These are phyloP conservation scores for Botryosphaeria dothidea DNA, from an alignment of 2,329 filamentous ascomycete genomes.

Conservation along the genomic window DNA sequence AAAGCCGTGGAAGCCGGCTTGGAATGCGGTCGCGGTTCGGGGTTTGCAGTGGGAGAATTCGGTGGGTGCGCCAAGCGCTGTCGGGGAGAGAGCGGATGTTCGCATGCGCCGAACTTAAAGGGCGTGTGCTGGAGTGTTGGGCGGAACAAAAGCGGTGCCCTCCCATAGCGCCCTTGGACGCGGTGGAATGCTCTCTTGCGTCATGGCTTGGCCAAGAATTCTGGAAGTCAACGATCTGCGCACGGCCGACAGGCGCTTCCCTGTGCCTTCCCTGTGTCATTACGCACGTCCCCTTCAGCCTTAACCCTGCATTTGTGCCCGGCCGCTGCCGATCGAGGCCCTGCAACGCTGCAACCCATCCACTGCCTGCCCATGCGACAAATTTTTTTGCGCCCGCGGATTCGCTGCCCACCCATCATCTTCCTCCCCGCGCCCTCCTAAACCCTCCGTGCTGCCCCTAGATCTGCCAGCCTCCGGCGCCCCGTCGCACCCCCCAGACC, in stretches of 20 bases:
- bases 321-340: slow-evolving; percentile 17
- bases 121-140: slow-evolving; percentile 1
- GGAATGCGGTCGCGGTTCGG: not conserved
- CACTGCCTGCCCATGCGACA: not conserved
- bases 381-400: slow-evolving; percentile 7
- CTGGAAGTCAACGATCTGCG: slow-evolving; percentile 19
- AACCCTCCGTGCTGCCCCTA: slow-evolving; percentile 51
- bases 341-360: slow-evolving; percentile 5
- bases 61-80: slow-evolving; percentile 5
- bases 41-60: not conserved
- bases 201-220: slow-evolving; percentile 18
- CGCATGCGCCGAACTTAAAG: slow-evolving; percentile 16
- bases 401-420: slow-evolving; percentile 4
- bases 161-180: not conserved
- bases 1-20: slow-evolving; percentile 14
- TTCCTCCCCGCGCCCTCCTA: not conserved
- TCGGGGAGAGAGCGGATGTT: not conserved
- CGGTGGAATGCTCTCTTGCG: slow-evolving; percentile 16
- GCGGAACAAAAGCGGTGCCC: slow-evolving; percentile 2
- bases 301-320: slow-evolving; percentile 17
- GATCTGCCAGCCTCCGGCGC: slow-evolving; percentile 71
- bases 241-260: not conserved
- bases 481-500: slow-evolving; percentile 55
- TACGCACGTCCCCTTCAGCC: slow-evolving; percentile 3
- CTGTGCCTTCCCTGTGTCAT: slow-evolving; percentile 8